phyloP scores from a whole-genome alignment of 208 protist species.

The Trypanosoma brucei region DNA sequence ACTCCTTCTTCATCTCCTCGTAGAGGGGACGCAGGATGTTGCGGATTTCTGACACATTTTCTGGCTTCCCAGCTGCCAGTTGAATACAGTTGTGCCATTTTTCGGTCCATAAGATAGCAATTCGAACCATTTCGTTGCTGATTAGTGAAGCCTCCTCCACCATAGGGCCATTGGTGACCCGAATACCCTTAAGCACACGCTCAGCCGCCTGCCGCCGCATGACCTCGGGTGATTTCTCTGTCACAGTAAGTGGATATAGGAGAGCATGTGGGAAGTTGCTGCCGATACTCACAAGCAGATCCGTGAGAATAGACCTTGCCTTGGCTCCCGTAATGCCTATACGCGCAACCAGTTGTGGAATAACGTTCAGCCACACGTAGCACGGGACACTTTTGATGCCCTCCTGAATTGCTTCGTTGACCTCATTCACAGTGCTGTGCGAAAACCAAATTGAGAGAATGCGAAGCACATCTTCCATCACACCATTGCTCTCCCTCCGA shows the following conservation, averaged over 20 bases:
- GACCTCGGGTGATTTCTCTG: slow-evolving; percentile 83
- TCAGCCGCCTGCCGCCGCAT: slow-evolving; percentile 75
- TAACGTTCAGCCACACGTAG: slow-evolving; percentile 99
- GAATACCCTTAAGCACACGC: slow-evolving; percentile 76
- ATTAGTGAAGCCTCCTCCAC: slow-evolving; percentile 96
- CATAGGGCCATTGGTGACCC: slow-evolving; percentile 65
- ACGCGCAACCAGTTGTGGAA: slow-evolving; percentile 98
- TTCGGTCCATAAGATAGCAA: slow-evolving; percentile 97
- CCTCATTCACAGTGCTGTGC: slow-evolving; percentile 58
- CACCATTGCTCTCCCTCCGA: slow-evolving; percentile 53
- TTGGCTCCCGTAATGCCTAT: slow-evolving; percentile 91
- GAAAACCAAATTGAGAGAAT: slow-evolving; percentile 99
- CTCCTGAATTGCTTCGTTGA: slow-evolving; percentile 84
- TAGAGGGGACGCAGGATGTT: slow-evolving; percentile 94
- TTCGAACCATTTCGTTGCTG: slow-evolving; percentile 97
- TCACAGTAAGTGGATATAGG: slow-evolving; percentile 99
- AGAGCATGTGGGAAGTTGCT: slow-evolving; percentile 98
- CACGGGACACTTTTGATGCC: slow-evolving; percentile 91
- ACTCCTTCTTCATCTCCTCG: slow-evolving; percentile 84
- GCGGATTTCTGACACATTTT: slow-evolving; percentile 90
- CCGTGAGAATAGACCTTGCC: slow-evolving; percentile 91
- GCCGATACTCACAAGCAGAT: slow-evolving; percentile 94
- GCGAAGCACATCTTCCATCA: slow-evolving; percentile 97
- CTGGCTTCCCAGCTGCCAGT: slow-evolving; percentile 94
- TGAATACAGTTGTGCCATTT: slow-evolving; percentile 95